A percentile compares a stretch with the other conserved stretches of the same genome.
Conservation (phyloP, 2,329 filamentous ascomycete species). For the Fusarium sp. region DNA sequence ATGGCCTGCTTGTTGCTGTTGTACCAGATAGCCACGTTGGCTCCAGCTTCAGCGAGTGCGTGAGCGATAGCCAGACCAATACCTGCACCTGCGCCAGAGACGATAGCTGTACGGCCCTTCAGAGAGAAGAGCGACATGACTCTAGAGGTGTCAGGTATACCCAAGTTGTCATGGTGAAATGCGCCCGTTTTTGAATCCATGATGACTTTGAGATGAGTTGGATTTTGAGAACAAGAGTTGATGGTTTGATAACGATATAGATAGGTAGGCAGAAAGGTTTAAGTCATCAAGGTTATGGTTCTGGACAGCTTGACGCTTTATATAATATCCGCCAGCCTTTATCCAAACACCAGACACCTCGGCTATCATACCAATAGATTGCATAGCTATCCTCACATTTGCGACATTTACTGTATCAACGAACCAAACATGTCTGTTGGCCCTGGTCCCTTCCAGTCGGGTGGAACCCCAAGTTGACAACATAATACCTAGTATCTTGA, state of each 20-base stretch:
- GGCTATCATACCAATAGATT: constrained; percentile 15
- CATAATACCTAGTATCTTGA: constrained; percentile 6
- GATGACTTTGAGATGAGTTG: constrained; percentile 44
- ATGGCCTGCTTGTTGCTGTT: constrained; percentile 74
- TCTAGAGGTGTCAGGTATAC: constrained; percentile 57
- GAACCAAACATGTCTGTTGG: constrained; percentile 23
- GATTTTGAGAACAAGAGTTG: neutral
- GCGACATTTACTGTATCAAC: constrained; percentile 34
- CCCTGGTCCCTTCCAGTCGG: constrained; percentile 20
- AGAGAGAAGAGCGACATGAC: constrained; percentile 76
- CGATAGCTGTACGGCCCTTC: constrained; percentile 75
- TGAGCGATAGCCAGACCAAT: constrained; percentile 74
- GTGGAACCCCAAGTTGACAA: constrained; percentile 23
- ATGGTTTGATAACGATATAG: neutral
- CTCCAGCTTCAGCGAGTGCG: constrained; percentile 74
- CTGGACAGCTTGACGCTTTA: constrained; percentile 12
- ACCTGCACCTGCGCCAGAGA: constrained; percentile 73
- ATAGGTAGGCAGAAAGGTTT: neutral
- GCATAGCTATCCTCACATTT: constrained; percentile 13
- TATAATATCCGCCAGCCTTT: constrained; percentile 17
- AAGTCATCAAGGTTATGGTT: constrained; percentile 9
- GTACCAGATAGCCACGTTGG: constrained; percentile 79
- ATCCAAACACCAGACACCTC: constrained; percentile 15
- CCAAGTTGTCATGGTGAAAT: constrained; percentile 69
- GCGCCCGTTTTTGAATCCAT: constrained; percentile 58